Evolutionary conservation across 192 early-diverging fungal species (phyloP), one percentile per base, ranked within the genome.

Genomic region (Rhizophagus sp.): DNA sequence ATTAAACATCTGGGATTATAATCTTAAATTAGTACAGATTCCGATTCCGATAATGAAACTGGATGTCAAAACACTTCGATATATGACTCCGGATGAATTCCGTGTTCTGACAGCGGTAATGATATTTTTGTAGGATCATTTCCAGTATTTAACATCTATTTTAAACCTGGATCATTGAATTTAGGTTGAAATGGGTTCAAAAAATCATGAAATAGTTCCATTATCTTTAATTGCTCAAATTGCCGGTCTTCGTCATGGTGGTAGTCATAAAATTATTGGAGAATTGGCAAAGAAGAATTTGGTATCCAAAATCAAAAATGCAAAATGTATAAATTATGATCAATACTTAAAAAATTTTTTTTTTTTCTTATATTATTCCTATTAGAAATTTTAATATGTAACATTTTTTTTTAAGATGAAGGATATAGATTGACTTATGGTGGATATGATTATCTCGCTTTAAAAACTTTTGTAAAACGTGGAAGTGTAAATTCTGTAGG

Each of bases 191-290:
- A 96, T 98, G 91, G 98, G 96, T 17, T 96, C 95, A 36, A 94
- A 96, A 80, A 99, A 99, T 88, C 98, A 99, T 88, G 97, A 98
- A 85, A 91, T 99, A 24, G 98, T 99, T 10, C 97, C 98, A 5
- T 93, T 93, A 2, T 36, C 90, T n/a, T 87, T 99, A 49, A 95
- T 99, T 83, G 89, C 91, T n/a, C 92, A 97, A 83, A 97, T 99
- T 84, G 94, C 97, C n/a, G 91, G 94, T 75, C 85, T 99, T 41
- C 89, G 94, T 61, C 87, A 92, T 61, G 97, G 96, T 62, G 93
- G 95, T n/a, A 88, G 90, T 74, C 91, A 94, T 80, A 96, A 94
- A 85, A 88, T 92, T 80, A 88, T 99, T 70, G 88, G 90, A 73
- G 94, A 96, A 76, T 87, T 99, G 25, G 93, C 96, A 25, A 95